Conservation (phyloP, 108 stramenopile species). For the Conticribra weissflogii region DNA sequence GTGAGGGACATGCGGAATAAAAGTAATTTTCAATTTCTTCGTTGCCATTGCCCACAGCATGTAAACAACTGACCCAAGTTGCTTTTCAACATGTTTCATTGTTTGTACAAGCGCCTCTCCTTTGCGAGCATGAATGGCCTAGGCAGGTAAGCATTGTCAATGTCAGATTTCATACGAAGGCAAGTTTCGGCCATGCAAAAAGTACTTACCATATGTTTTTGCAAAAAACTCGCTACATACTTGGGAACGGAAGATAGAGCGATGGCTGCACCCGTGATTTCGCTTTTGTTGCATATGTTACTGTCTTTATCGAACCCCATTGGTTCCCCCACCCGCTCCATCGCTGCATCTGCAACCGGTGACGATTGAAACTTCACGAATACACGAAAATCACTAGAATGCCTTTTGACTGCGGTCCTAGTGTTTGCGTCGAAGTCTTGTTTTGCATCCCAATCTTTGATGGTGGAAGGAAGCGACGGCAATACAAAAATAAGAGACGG, state of each 20-base stretch:
- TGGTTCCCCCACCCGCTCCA: conserved; percentile 70
- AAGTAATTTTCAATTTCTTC: no score
- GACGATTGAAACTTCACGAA: conserved; percentile 65
- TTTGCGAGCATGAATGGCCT: conserved; percentile 35
- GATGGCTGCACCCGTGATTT: conserved; percentile 43
- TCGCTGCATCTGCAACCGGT: conserved; percentile 62
- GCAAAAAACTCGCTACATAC: conserved; percentile 41
- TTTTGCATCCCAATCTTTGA: conserved; percentile 54
- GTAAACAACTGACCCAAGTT: conserved; percentile 10
- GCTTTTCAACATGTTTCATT: conserved; percentile 20
- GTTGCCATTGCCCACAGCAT: conserved; percentile 41
- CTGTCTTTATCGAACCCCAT: conserved; percentile 41
- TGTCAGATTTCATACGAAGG: neutral
- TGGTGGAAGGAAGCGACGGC: conserved; percentile 35
- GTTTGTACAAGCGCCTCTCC: conserved; percentile 30
- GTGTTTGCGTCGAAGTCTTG: conserved; percentile 1
- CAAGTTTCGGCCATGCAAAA: neutral
- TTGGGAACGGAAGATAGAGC: conserved; percentile 34
- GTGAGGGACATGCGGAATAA: no score
- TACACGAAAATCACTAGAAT: conserved; percentile 50
- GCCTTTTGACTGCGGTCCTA: conserved; percentile 17
- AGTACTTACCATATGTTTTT: conserved; percentile 38
- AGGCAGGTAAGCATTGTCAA: neutral
- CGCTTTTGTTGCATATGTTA: conserved; percentile 1
- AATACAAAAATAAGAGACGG: conserved; percentile 59